Conservation (phyloP, 2,329 filamentous ascomycete genomes). For the Sclerotinia borealis region DNA sequence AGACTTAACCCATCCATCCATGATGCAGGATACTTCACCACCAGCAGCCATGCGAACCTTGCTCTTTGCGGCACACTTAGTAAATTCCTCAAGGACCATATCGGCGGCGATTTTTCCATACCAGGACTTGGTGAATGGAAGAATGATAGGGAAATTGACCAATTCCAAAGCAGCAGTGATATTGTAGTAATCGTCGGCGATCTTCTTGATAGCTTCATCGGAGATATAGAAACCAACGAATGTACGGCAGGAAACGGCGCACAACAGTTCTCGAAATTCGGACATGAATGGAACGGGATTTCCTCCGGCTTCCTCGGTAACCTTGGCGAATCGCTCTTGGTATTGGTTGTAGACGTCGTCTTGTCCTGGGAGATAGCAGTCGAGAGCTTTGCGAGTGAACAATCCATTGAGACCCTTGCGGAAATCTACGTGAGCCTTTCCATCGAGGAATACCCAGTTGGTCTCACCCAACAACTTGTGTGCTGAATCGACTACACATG, state of each 20-base stretch:
- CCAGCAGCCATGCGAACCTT: conserved; percentile 88
- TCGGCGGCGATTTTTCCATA: conserved; percentile 94
- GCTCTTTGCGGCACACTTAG: conserved; percentile 87
- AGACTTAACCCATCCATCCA: conserved; percentile 87
- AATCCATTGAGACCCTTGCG: conserved; percentile 93
- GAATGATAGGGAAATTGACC: conserved; percentile 96
- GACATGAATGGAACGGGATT: conserved; percentile 84
- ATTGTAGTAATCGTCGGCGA: conserved; percentile 93
- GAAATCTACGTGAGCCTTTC: conserved; percentile 91
- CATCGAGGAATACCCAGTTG: conserved; percentile 97
- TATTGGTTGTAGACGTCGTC: conserved; percentile 87
- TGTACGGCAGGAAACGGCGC: conserved; percentile 89
- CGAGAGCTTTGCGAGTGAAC: conserved; percentile 86
- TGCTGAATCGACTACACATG: conserved; percentile 90
- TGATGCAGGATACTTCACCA: conserved; percentile 82
- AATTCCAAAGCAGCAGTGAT: conserved; percentile 94
- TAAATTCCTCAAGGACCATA: conserved; percentile 83
- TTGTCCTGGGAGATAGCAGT: conserved; percentile 83
- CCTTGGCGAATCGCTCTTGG: conserved; percentile 70
- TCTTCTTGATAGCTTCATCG: conserved; percentile 84
- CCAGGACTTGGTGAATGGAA: conserved; percentile 94
- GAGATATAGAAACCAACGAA: conserved; percentile 95
- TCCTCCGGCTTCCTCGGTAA: conserved; percentile 65
- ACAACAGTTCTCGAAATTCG: conserved; percentile 90
- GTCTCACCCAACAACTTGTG: conserved; percentile 85